Evolutionary conservation across 768 basidiomycete species (phyloP).

Genomic region (Bullera alba): DNA sequence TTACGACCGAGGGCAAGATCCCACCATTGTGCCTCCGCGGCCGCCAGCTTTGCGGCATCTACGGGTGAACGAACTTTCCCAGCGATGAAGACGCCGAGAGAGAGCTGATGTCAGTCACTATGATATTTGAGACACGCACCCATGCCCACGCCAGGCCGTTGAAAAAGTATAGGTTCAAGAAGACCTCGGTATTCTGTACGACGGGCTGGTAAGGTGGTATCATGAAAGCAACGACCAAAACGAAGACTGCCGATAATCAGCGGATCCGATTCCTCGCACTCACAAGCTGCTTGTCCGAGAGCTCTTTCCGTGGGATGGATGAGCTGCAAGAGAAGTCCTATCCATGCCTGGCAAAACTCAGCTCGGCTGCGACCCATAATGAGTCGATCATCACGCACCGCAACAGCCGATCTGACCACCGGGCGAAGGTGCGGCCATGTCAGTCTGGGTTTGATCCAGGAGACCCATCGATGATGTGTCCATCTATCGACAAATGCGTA

Average conservation of each 20-base stretch:
- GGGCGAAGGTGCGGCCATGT: slow-evolving; percentile 34
- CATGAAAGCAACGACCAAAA: slow-evolving; percentile 37
- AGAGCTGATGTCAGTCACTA: slow-evolving; percentile 2
- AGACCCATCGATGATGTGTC: slow-evolving; percentile 24
- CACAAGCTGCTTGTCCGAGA: slow-evolving; percentile 40
- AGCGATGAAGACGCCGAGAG: slow-evolving; percentile 37
- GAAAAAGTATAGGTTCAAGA: slow-evolving; percentile 37
- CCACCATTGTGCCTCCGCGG: slow-evolving; percentile 19
- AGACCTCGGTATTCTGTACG: slow-evolving; percentile 36
- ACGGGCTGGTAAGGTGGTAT: slow-evolving; percentile 36
- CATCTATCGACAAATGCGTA: not conserved
- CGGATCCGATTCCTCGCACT: slow-evolving; percentile 3
- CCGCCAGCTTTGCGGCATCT: slow-evolving; percentile 18
- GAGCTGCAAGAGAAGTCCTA: slow-evolving; percentile 34
- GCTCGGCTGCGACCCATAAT: not conserved
- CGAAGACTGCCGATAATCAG: slow-evolving; percentile 18
- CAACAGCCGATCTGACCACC: slow-evolving; percentile 31
- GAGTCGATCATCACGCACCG: slow-evolving; percentile 25
- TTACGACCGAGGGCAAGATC: not conserved
- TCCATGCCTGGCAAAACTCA: slow-evolving; percentile 31
- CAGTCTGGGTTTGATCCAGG: slow-evolving; percentile 29
- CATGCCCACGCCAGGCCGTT: slow-evolving; percentile 39
- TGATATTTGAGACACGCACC: slow-evolving; percentile 15
- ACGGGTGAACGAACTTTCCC: slow-evolving; percentile 15
- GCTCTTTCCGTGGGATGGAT: slow-evolving; percentile 23